phyloP scores from a whole-genome alignment of 73 alveolate species.

The Paramecium octaurelia region DNA sequence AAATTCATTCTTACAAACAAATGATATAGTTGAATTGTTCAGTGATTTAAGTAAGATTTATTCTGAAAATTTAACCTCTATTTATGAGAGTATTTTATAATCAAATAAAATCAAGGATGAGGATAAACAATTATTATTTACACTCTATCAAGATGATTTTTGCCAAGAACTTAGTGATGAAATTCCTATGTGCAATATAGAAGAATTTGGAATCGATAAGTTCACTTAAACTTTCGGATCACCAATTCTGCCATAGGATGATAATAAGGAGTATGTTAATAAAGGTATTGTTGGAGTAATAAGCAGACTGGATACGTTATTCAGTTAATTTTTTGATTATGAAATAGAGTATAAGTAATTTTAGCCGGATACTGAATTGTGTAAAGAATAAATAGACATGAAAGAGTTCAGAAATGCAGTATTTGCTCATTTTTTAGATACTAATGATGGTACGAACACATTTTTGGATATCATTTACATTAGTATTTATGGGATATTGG shows the following conservation, averaged over 20 bases:
- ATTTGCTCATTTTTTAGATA: not conserved
- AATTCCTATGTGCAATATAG: not conserved
- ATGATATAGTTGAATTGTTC: not conserved
- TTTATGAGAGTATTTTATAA: not conserved
- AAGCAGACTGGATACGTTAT: not conserved
- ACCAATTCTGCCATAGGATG: not conserved
- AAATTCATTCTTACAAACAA: not conserved
- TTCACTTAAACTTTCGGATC: not conserved
- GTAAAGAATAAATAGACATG: not conserved
- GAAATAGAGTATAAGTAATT: not conserved
- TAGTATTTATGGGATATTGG: not conserved
- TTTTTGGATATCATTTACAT: not conserved
- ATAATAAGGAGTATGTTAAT: not conserved
- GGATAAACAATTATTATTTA: not conserved
- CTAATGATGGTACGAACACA: slow-evolving; percentile 4
- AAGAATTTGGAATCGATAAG: not conserved
- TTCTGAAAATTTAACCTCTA: not conserved
- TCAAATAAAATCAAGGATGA: not conserved
- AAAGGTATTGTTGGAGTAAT: slow-evolving; percentile 37
- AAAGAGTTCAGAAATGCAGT: slow-evolving; percentile 24
- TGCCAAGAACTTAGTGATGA: not conserved
- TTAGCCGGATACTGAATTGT: not conserved
- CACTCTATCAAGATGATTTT: not conserved
- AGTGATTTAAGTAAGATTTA: not conserved
- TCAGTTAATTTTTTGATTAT: not conserved